Base-by-base conservation (phyloP, 2,329 filamentous ascomycete genomes). In the Sporothrix protearum region DNA sequence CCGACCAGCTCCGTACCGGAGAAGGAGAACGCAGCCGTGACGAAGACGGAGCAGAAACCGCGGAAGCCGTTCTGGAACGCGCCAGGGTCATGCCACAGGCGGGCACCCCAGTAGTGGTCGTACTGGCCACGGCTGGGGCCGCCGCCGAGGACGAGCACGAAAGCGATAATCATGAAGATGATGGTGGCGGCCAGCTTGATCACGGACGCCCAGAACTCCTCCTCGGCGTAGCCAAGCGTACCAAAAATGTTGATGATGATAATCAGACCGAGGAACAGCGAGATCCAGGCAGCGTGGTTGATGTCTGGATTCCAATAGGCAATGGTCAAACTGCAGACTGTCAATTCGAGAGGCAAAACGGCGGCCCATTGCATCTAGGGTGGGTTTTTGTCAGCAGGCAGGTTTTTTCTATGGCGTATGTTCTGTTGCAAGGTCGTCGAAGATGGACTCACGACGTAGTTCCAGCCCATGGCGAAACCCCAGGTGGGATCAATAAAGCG, bases 1-100 rank as follows among this genome's bases (percentile, higher is more conserved):
- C 91, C 91, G n/a, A 93, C 90, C 1, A 92, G 83, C 77, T 93
- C 91, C 0, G 91, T 92, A 16, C 91, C 91, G 19, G 88, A 87
- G 77, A 92, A 93, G 28, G 91, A 83, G 76, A 93, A 93, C 3
- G 91, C 90, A 2, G 91, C 90, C 1, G 88, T 92, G 67, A 93
- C 90, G 74, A 92, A 91, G 68, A 90, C 89, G 72, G 85, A 86
- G 78, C 90, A 93, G 74, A 93, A 86, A 0, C 91, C 91, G 74
- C 91, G 90, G 82, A 93, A 93, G 36, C 91, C 91, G 76, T 92
- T 88, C 77, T 90, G 82, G 79, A 93, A 94, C 0, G 85, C 83
- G 25, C 85, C 85, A 0, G 85, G 82, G 30, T 84, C 77, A 70
- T 85, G 77, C 85, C 85, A 86, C 45, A 83, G 82, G 4, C 82